Conservation (phyloP, 257 asterid genomes). For the Solanum peruvianum region DNA sequence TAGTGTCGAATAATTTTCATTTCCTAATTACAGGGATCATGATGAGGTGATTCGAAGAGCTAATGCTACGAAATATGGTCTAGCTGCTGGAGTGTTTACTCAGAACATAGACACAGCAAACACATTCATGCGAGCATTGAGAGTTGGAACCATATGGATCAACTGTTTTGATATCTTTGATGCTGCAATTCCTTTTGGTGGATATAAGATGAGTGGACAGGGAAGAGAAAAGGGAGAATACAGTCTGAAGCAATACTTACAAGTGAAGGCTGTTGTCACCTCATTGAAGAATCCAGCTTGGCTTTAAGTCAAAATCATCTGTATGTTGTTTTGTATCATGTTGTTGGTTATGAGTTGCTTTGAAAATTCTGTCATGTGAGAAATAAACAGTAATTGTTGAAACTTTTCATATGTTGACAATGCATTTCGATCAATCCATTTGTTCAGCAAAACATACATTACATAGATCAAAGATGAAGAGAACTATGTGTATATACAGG, state of each 20-base stretch:
- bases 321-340: not conserved
- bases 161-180: constrained; percentile 73
- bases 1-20: not conserved
- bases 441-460: not conserved
- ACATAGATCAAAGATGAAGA: not conserved
- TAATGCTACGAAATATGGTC: constrained; percentile 53
- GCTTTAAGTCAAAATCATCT: not conserved
- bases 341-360: not conserved
- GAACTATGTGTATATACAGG: not conserved
- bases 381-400: not conserved
- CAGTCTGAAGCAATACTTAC: constrained; percentile 85
- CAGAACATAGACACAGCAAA: constrained; percentile 76
- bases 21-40: constrained; percentile 34
- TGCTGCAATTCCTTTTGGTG: constrained; percentile 92
- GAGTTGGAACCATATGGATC: constrained; percentile 77
- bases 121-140: constrained; percentile 72
- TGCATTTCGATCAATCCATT: not conserved
- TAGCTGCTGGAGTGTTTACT: constrained; percentile 93
- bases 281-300: constrained; percentile 81
- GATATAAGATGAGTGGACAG: constrained; percentile 89
- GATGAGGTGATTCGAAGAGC: constrained; percentile 69
- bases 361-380: constrained; percentile 26
- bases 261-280: constrained; percentile 86
- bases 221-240: constrained; percentile 94
- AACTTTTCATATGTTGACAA: not conserved